Percentiles rank a stretch among this genome's conserved stretches.
Conservation (phyloP, 2,329 filamentous ascomycete genomes). For the Penicillium thymicola region DNA sequence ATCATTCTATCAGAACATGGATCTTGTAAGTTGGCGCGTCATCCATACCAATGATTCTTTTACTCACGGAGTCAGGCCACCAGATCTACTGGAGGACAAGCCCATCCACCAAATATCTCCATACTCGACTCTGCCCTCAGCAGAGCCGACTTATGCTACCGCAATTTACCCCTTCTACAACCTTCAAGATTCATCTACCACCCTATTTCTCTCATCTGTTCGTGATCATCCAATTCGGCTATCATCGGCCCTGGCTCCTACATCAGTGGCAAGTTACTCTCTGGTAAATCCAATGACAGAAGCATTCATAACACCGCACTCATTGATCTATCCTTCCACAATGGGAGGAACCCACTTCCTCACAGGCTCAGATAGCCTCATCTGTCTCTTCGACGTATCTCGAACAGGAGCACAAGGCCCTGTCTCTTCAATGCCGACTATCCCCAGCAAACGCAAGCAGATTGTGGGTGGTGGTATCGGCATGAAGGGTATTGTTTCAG, state of each 20-base stretch:
- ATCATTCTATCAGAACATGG: constrained; percentile 52
- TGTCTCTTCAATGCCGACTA: constrained; percentile 44
- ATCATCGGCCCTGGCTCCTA: constrained; percentile 52
- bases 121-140: constrained; percentile 46
- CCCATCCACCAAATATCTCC: constrained; percentile 41
- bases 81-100: constrained; percentile 46
- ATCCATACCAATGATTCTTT: not conserved
- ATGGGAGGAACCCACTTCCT: constrained; percentile 52
- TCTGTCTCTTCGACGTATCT: constrained; percentile 56
- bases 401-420: constrained; percentile 48
- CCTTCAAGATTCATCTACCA: constrained; percentile 49
- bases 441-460: constrained; percentile 48
- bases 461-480: constrained; percentile 47
- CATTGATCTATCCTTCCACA: constrained; percentile 51
- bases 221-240: constrained; percentile 57
- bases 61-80: constrained; percentile 37
- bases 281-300: constrained; percentile 56
- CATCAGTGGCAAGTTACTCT: constrained; percentile 52
- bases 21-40: constrained; percentile 44
- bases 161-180: constrained; percentile 55
- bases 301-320: constrained; percentile 53
- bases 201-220: constrained; percentile 51
- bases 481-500: constrained; percentile 56
- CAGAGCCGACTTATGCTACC: constrained; percentile 53
- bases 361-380: constrained; percentile 53